These are phyloP conservation scores for Sordariomycetes sp. DNA, from an alignment of 2,329 filamentous ascomycete genomes.

Conservation along the genomic window DNA sequence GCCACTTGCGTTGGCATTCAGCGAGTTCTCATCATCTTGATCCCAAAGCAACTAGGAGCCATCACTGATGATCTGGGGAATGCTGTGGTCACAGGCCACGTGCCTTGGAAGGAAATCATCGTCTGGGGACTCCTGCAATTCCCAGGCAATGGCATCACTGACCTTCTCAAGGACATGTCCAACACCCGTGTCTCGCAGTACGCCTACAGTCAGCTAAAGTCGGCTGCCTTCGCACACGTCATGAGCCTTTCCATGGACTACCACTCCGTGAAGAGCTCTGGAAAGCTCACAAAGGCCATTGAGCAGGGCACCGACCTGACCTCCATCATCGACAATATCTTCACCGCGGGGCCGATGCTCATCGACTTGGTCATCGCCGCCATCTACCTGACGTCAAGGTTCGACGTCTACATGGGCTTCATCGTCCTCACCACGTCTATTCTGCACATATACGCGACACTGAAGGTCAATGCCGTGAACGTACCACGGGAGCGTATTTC, in stretches of 20 bases:
- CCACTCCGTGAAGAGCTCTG: conserved; percentile 53
- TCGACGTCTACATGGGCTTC: conserved; percentile 20
- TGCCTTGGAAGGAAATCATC: conserved; percentile 6
- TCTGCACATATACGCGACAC: conserved; percentile 8
- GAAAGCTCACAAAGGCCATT: conserved; percentile 52
- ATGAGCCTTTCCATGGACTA: conserved; percentile 61
- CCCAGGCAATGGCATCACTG: conserved; percentile 3
- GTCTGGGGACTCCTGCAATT: conserved; percentile 9
- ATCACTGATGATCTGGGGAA: conserved; percentile 11
- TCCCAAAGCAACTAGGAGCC: conserved; percentile 15
- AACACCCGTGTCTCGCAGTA: conserved; percentile 14
- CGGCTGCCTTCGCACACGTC: conserved; percentile 52
- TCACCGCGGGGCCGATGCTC: conserved; percentile 8
- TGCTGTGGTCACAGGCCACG: conserved; percentile 8
- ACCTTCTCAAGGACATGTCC: conserved; percentile 7
- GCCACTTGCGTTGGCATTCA: conserved; percentile 9
- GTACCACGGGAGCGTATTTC: conserved; percentile 6
- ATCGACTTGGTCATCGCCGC: conserved; percentile 35
- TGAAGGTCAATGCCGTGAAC: conserved; percentile 8
- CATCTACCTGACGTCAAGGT: conserved; percentile 48
- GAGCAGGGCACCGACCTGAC: conserved; percentile 50
- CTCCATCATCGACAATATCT: conserved; percentile 44
- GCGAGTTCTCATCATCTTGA: conserved; percentile 13
- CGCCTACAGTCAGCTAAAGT: conserved; percentile 39
- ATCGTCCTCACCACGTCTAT: conserved; percentile 11